Evolutionary conservation across 2,329 filamentous ascomycete genomes (phyloP).

Genomic region (Claviceps purpurea): DNA sequence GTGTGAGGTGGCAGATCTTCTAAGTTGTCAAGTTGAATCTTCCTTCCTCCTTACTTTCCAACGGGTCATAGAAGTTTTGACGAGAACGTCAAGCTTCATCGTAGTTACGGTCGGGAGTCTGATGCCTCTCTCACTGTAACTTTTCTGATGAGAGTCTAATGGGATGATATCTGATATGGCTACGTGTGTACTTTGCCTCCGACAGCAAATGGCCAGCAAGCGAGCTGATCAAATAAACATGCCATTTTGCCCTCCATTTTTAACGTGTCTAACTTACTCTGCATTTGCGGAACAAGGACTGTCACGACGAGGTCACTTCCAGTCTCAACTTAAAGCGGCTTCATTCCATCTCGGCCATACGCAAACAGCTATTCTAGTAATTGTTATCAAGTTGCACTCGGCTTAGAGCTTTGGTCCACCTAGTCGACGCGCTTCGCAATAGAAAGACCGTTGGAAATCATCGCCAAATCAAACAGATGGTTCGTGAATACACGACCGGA

Average conservation of each 20-base stretch:
- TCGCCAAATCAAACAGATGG: conserved; percentile 6
- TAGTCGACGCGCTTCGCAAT: conserved; percentile 8
- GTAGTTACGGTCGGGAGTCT: too few species aligned
- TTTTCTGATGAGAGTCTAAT: too few species aligned
- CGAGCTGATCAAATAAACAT: neutral
- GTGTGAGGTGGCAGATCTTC: too few species aligned
- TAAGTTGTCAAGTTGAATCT: too few species aligned
- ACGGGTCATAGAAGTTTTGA: too few species aligned
- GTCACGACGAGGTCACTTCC: neutral
- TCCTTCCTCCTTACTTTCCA: too few species aligned
- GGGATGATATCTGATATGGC: too few species aligned
- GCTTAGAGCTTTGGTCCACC: neutral
- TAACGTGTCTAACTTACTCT: neutral
- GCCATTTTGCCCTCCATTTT: neutral
- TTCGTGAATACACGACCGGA: conserved; percentile 19
- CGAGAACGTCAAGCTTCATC: too few species aligned
- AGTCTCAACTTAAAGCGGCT: neutral
- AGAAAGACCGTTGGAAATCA: neutral
- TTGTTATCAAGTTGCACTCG: neutral
- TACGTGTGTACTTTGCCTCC: too few species aligned
- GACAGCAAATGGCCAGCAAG: too few species aligned
- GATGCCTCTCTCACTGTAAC: too few species aligned
- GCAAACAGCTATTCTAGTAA: conserved; percentile 1
- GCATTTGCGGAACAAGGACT: neutral
- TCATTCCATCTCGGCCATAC: neutral